Evolutionary conservation across 2,329 filamentous ascomycete species (phyloP), one percentile per base, ranked within the genome.

Genomic region (Calonectria ilicicola): DNA sequence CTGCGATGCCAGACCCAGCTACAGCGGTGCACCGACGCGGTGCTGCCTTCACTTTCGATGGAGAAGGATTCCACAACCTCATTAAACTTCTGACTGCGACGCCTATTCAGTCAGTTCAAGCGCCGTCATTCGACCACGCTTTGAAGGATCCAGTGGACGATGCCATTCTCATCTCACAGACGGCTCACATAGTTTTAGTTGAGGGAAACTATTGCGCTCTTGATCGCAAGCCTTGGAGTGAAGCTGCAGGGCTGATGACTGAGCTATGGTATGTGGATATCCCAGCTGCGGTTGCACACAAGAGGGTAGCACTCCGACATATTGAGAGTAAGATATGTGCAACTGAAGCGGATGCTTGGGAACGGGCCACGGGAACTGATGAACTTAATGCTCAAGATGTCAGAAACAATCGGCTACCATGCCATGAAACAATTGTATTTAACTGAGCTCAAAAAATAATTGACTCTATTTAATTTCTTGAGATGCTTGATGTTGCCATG

Each of bases 371-470:
- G 19, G 49, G 62, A 7, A 70, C 68, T 3, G 68, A 66, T 42
- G 49, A 65, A 17, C 29, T 70, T 7, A 70, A 70, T 51, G 68
- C 68, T 5, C 21, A 51, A 15, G 62, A 70, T 51, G 21, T 70
- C 12, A 21, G 38, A 8, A 26, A 65, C 6, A 70, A 70, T 32
- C 9, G 38, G 21, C 29, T 70, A 7, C n/a, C 47, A 35, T 35
- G 10, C 32, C 32, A 35, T 10, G 8, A 35, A 12, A 35, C 32
- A 35, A 35, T 35, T 35, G 32, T 35, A 14, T 35, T 35, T 35
- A 35, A 35, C 32, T 14, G 32, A 35, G 32, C 2, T 35, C 8
- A 35, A 35, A 3, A 35, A 35, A 1, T 35, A 14, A 10, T 10
- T 35, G 1, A 10, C 12, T 35, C 12, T 35, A 35, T 35, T 35